These are phyloP conservation scores for Aspergillus amoenus DNA, from an alignment of 2,329 filamentous ascomycete genomes.

Conservation along the genomic window DNA sequence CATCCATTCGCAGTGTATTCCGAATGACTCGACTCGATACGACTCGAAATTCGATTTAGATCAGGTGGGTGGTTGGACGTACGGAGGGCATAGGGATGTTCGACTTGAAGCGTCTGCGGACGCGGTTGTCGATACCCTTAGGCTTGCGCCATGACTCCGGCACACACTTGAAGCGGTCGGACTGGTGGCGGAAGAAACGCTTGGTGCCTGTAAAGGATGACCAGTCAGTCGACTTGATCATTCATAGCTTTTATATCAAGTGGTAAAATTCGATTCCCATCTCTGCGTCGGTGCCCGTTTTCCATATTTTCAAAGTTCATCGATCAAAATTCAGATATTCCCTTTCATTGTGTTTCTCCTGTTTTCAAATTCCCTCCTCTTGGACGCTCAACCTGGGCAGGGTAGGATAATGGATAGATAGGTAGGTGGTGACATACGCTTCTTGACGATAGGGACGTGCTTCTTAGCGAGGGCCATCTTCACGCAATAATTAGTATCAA, in stretches of 20 bases:
- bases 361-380: background rate
- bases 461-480: conserved; percentile 98
- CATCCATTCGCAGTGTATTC: background rate
- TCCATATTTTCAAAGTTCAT: background rate
- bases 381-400: background rate
- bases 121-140: conserved; percentile 99
- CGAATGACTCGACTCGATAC: background rate
- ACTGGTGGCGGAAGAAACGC: conserved; percentile 96
- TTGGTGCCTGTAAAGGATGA: conserved; percentile 67
- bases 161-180: conserved; percentile 93
- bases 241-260: background rate
- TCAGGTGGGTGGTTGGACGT: conserved; percentile 48
- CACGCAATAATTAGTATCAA: conserved; percentile 16
- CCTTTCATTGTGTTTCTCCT: background rate
- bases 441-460: conserved; percentile 99
- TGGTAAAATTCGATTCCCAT: background rate
- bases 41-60: background rate
- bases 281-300: background rate
- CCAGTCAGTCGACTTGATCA: conserved; percentile 5
- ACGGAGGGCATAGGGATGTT: conserved; percentile 97
- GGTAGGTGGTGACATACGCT: conserved; percentile 70
- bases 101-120: conserved; percentile 96
- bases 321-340: background rate
- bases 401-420: background rate
- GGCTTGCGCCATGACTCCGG: conserved; percentile 95